These are phyloP conservation scores for Sclerotinia borealis DNA, from an alignment of 2,329 filamentous ascomycete genomes.

Conservation along the genomic window DNA sequence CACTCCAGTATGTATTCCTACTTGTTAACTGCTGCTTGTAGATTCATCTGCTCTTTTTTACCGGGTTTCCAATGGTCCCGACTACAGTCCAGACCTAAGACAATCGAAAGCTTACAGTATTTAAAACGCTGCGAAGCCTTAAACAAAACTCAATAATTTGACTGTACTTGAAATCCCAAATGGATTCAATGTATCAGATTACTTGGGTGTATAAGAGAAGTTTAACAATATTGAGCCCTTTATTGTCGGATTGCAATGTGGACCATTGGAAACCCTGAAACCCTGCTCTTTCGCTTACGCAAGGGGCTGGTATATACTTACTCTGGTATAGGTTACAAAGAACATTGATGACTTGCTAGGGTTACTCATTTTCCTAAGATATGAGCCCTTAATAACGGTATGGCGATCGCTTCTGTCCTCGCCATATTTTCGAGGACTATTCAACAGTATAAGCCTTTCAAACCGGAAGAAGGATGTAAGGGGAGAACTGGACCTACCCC, in stretches of 20 bases:
- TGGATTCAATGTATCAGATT: neutral
- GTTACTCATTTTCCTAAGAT: constrained; percentile 72
- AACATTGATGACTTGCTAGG: constrained; percentile 74
- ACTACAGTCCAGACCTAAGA: neutral
- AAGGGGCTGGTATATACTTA: neutral
- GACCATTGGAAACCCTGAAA: neutral
- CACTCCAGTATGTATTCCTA: constrained; percentile 60
- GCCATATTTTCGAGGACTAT: no score
- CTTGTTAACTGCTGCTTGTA: no score
- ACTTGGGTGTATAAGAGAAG: no score
- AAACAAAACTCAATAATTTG: neutral
- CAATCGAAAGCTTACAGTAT: neutral
- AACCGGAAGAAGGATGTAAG: no score
- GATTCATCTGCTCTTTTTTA: neutral
- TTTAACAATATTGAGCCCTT: neutral
- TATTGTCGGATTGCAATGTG: neutral
- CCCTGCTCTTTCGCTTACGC: neutral
- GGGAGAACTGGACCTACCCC: constrained; percentile 70
- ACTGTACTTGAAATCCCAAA: neutral
- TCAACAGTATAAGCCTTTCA: no score
- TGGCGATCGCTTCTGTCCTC: constrained; percentile 62
- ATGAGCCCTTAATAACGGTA: constrained; percentile 66
- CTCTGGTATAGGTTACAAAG: constrained; percentile 42
- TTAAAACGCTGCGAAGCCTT: neutral
- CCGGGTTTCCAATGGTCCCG: neutral